Evolutionary conservation across 1,284 basidiomycete species (phyloP), one percentile per base, ranked within the genome.

Genomic region (Cutaneotrichosporon sp.): DNA sequence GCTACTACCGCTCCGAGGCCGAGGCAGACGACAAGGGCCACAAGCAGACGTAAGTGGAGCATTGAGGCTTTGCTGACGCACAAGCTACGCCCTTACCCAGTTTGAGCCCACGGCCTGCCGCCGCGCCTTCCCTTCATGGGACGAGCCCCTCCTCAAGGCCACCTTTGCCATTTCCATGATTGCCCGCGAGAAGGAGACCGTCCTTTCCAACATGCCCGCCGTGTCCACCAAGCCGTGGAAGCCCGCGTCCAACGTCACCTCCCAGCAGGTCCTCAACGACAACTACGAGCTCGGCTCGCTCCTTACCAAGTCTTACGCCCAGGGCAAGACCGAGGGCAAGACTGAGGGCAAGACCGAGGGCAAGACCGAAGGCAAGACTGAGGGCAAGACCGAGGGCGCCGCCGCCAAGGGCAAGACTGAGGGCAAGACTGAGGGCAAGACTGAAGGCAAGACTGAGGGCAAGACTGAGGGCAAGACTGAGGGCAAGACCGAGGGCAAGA

Each of bases 91-190:
- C 39, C 77, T 92, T 54, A 92, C 90, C 30, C 89, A 92, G 71
- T 76, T 78, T 51, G 77, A 97, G 84, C 85, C 93, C 17, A 96
- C 90, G 22, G 84, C 85, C 54, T 91, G 91, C 4, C 80, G 92
- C 54, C 80, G 83, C 48, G 85, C 86, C 10, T 88, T 90, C 74
- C 89, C 89, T 52, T 69, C 77, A 61, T 97, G 89, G 88, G 94
- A 97, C 71, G 92, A 97, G 72, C 94, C 94, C 21, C 80, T 84
- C 20, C 80, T 96, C 67, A 97, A 97, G 75, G 87, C 92, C 7
- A 91, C 85, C 3, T 96, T 88, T 73, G 79, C 53, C 30, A 78
- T 97, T 63, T 86, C 86, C 14, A 80, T 97, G 79, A 83, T 98
- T 62, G 90, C 90, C 33, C 84, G 85, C 57, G 70, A 70, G 15